Evolutionary conservation across 345 rosid genomes (phyloP).

Genomic region (Gossypium thurberi): DNA sequence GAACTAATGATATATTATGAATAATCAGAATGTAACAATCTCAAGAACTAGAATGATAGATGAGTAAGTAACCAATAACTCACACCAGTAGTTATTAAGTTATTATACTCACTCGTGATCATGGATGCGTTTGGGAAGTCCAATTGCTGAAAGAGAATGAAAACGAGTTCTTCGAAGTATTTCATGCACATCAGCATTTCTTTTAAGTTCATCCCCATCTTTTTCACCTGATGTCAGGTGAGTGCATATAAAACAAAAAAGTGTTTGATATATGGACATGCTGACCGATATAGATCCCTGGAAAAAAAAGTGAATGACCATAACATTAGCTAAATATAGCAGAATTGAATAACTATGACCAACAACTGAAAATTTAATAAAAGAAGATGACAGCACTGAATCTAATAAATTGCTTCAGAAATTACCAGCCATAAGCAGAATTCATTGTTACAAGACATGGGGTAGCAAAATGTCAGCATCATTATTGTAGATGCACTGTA

Average conservation of each 20-base stretch:
- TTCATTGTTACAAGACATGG: too few relatives aligned
- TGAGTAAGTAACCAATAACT: not conserved
- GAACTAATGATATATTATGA: not conserved
- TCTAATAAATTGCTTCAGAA: not conserved
- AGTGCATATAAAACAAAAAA: constrained; percentile 68
- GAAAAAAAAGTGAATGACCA: constrained; percentile 17
- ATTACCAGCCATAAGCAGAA: not conserved
- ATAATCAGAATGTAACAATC: not conserved
- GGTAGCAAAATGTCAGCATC: too few relatives aligned
- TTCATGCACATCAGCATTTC: constrained; percentile 85
- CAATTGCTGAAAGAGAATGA: constrained; percentile 43
- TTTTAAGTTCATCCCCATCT: constrained; percentile 79
- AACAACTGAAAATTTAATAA: constrained; percentile 4
- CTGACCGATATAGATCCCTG: constrained; percentile 97
- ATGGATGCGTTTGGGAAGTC: constrained; percentile 59
- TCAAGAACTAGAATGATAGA: not conserved
- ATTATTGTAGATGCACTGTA: too few relatives aligned
- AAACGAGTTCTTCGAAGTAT: constrained; percentile 73
- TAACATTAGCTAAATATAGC: not conserved
- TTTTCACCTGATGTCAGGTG: constrained; percentile 93
- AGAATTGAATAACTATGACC: not conserved
- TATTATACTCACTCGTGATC: constrained; percentile 47
- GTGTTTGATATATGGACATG: constrained; percentile 86
- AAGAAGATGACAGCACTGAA: not conserved
- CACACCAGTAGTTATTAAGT: not conserved